A percentile compares a stretch with the other conserved stretches of the same genome.
Conservation (phyloP, 306 rosid genomes). For the Acacia acuminata region DNA sequence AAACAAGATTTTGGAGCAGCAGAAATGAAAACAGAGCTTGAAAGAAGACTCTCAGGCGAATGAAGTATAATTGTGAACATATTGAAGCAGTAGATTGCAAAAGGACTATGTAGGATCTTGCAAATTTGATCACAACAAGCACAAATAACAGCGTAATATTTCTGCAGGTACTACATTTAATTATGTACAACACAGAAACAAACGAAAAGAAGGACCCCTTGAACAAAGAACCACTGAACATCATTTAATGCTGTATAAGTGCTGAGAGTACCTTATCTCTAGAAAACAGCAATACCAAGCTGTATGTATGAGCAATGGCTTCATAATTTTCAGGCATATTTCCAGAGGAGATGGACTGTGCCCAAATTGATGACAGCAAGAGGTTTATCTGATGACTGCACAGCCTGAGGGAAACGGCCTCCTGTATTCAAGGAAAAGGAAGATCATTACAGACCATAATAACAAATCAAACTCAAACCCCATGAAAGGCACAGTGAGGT, state of each 20-base stretch:
- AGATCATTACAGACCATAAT: conserved; percentile 15
- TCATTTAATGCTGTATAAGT: conserved; percentile 25
- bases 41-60: neutral
- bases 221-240: conserved; percentile 17
- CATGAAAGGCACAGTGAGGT: conserved; percentile 10
- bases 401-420: conserved; percentile 56
- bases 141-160: conserved; percentile 10
- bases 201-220: conserved; percentile 12
- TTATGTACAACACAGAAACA: conserved; percentile 19
- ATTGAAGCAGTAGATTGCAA: conserved; percentile 12
- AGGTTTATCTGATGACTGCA: conserved; percentile 76
- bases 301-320: conserved; percentile 85
- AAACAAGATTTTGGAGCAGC: conserved; percentile 28
- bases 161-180: neutral
- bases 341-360: conserved; percentile 69
- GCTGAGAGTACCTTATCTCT: conserved; percentile 66
- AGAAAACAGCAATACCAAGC: conserved; percentile 79
- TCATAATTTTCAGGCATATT: conserved; percentile 88
- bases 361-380: conserved; percentile 84
- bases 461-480: conserved; percentile 15
- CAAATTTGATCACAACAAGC: conserved; percentile 12
- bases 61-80: conserved; percentile 13
- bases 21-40: conserved; percentile 20
- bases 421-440: conserved; percentile 49
- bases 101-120: neutral